Conservation (phyloP, 495 filamentous ascomycete genomes). For the Beverwykella pulmonaria region DNA sequence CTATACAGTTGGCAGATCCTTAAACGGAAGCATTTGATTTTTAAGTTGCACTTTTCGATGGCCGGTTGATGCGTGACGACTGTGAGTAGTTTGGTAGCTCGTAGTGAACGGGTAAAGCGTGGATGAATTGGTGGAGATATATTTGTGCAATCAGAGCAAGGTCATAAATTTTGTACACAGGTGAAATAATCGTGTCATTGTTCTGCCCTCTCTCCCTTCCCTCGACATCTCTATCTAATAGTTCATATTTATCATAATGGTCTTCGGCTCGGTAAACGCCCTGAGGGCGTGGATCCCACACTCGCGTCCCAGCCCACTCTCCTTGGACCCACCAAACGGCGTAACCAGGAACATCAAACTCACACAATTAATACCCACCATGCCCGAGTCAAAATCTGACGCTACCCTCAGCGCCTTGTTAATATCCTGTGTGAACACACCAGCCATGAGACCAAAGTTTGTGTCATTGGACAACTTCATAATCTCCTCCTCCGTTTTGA, state of each 20-base stretch:
- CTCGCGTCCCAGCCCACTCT: conserved; percentile 55
- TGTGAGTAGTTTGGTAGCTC: too few relatives aligned
- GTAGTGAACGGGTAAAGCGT: too few relatives aligned
- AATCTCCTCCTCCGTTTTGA: conserved; percentile 57
- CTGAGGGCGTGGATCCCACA: conserved; percentile 50
- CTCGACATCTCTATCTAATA: conserved; percentile 23
- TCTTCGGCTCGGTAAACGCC: conserved; percentile 53
- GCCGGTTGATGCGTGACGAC: too few relatives aligned
- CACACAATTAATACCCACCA: conserved; percentile 58
- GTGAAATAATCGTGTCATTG: background rate
- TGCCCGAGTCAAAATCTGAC: conserved; percentile 53
- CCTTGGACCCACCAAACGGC: conserved; percentile 56
- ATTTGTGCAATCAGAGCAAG: too few relatives aligned
- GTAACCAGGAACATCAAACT: conserved; percentile 43
- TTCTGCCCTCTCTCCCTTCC: background rate
- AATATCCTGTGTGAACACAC: conserved; percentile 55
- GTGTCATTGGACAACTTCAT: conserved; percentile 53
- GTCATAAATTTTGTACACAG: background rate
- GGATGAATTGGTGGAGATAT: too few relatives aligned
- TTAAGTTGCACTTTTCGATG: background rate
- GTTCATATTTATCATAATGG: conserved; percentile 50
- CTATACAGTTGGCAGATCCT: too few relatives aligned
- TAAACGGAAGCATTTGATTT: too few relatives aligned
- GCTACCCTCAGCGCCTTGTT: conserved; percentile 54
- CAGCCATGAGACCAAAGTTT: conserved; percentile 49